Base-by-base conservation (phyloP, 1,139 yeast species). In the Pichia sp. region DNA sequence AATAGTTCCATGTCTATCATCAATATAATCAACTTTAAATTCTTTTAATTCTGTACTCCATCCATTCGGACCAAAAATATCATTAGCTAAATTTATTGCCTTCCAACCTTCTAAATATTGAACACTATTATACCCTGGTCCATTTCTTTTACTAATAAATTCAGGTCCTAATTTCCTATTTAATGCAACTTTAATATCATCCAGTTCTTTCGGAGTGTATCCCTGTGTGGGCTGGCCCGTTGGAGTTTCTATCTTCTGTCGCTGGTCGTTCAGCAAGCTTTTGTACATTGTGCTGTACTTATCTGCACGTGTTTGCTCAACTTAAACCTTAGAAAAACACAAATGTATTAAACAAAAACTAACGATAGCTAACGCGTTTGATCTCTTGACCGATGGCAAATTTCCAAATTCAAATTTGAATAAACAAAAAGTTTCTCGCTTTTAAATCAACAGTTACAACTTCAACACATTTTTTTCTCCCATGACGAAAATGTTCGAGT, bases 111-210 rank as follows among this genome's bases (percentile, higher is more conserved):
- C 91, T 24, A 83, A 70, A 53, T 83, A 83, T 2, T 83, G 78
- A 5, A 83, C 86, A 39, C 72, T 68, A 33, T 69, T 69, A 7
- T 82, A 80, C 3, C 87, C 87, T 22, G 81, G 87, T 1, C 89
- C 93, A 2, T 89, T 80, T 31, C 97, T 70, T 37, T 77, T 76
- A 31, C 95, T 79, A 25, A 91, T 80, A 55, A 78, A 89, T 60
- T 89, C 97, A 0, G 97, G 96, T 0, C 98, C 98, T 26, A 88
- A 66, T 23, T 78, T 78, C 51, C 74, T 76, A 49, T 77, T 78
- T 31, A 83, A 62, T 16, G 69, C 65, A 20, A 50, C 51, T 49
- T 67, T 70, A 35, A 76, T 71, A 4, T 65, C 53, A 6, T 53
- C 52, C 14, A 61, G 56, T 44, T 75, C 80, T 33, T 67, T 70